These are phyloP conservation scores for Tylopilus sp. DNA, from an alignment of 768 basidiomycete species.

Conservation along the genomic window DNA sequence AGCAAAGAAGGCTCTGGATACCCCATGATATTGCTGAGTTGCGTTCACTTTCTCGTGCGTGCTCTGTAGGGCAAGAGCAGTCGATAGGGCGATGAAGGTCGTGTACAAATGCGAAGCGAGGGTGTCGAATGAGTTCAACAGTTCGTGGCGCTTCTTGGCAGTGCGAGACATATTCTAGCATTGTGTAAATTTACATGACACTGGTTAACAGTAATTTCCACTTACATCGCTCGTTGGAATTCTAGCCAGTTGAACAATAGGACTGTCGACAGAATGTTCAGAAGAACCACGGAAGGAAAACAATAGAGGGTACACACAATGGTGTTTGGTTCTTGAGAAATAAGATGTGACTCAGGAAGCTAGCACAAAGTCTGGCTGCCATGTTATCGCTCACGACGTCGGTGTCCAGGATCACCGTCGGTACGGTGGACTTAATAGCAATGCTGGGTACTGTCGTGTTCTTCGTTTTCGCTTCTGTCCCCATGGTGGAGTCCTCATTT, in stretches of 20 bases:
- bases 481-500: background rate
- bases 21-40: background rate
- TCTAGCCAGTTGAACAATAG: constrained; percentile 59
- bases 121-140: constrained; percentile 65
- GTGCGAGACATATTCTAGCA: constrained; percentile 44
- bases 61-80: constrained; percentile 49
- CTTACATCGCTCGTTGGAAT: constrained; percentile 48
- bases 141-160: constrained; percentile 56
- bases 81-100: constrained; percentile 70
- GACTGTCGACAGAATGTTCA: constrained; percentile 37
- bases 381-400: constrained; percentile 52
- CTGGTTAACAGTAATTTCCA: background rate
- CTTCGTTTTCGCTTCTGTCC: background rate
- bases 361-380: constrained; percentile 61
- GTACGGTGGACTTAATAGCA: constrained; percentile 26
- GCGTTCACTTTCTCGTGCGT: constrained; percentile 1
- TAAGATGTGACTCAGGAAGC: constrained; percentile 64
- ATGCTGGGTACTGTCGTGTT: background rate
- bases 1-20: constrained; percentile 48
- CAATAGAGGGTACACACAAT: constrained; percentile 49
- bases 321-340: constrained; percentile 80
- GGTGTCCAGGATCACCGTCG: constrained; percentile 44
- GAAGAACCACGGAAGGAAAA: background rate
- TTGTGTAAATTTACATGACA: background rate
- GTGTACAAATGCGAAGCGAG: constrained; percentile 71